Base-by-base conservation (phyloP, 2,329 filamentous ascomycete genomes). In the Dactylellina drechsleri region DNA sequence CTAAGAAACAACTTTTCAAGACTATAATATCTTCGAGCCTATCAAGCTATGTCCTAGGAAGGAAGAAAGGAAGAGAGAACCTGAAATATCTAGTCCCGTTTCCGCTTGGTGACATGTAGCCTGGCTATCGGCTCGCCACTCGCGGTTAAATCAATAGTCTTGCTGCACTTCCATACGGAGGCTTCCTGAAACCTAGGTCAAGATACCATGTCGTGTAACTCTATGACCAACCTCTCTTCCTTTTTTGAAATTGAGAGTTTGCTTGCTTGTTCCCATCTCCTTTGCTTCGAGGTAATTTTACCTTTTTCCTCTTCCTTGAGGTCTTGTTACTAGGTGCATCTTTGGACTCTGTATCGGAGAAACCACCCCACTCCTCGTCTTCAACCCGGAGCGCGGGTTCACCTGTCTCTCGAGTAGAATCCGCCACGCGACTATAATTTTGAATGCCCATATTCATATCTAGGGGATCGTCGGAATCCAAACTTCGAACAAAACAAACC, bases 141-240 rank as follows among this genome's bases (percentile, higher is more conserved):
- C 31, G 31, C 31, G 31, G 31, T 36, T 10, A 36, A 36, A 36
- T 7, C 10, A 36, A 36, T 36, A 36, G 2, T 36, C 31, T 36
- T 36, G 10, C 31, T 36, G 31, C 31, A 36, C 6, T 36, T 36
- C 31, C 6, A 8, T 36, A 3, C 6, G 31, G 31, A 36, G 5
- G 31, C 31, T 36, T 36, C 2, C 31, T 10, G 31, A 8, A 36
- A 36, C 31, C 31, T 36, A 36, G 5, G 10, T 10, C 31, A 36
- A 36, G 1, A 36, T 10, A 36, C 6, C 31, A 36, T 36, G 31
- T 5, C 31, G 28, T 61, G 28, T 28, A 45, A 68, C 47, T 23
- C 26, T 60, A 73, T 23, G 40, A 57, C 68, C 68, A 73, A 12
- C 68, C 68, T 45, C 58, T 62, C n/a, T 62, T 73, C 31, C 18